Conservation (phyloP, 2,329 filamentous ascomycete genomes). For the Herpotrichia juniperi region DNA sequence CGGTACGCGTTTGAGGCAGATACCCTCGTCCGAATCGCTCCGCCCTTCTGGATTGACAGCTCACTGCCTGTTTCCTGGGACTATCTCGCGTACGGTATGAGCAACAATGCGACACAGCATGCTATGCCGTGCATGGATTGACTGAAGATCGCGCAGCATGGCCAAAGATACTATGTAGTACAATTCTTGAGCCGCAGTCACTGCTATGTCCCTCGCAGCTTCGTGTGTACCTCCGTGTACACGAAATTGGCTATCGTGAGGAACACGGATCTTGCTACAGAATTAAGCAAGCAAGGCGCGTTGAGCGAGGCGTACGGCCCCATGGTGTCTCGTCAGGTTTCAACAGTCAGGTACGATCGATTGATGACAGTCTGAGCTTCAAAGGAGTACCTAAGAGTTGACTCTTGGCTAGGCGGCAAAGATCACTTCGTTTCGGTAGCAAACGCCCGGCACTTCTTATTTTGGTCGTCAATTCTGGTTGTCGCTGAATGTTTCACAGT, state of each 20-base stretch:
- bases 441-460: not conserved
- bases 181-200: not conserved
- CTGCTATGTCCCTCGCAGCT: not conserved
- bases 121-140: not conserved
- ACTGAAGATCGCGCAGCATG: not conserved
- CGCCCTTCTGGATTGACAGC: not conserved
- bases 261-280: not conserved
- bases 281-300: constrained; percentile 2
- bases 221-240: constrained; percentile 4
- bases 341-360: constrained; percentile 9
- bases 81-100: not conserved
- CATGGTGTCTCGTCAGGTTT: constrained; percentile 9
- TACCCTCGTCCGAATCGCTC: not conserved
- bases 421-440: not conserved
- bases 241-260: constrained; percentile 7
- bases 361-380: not conserved
- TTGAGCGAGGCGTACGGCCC: constrained; percentile 4
- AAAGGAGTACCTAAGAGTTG: not conserved
- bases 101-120: not conserved
- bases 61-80: not conserved
- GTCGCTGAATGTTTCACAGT: not conserved
- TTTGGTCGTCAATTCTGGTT: not conserved
- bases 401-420: not conserved
- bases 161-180: not conserved
- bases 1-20: constrained; percentile 1